Base-by-base conservation (phyloP, 768 basidiomycete species). In the Boletus tomentosulus region DNA sequence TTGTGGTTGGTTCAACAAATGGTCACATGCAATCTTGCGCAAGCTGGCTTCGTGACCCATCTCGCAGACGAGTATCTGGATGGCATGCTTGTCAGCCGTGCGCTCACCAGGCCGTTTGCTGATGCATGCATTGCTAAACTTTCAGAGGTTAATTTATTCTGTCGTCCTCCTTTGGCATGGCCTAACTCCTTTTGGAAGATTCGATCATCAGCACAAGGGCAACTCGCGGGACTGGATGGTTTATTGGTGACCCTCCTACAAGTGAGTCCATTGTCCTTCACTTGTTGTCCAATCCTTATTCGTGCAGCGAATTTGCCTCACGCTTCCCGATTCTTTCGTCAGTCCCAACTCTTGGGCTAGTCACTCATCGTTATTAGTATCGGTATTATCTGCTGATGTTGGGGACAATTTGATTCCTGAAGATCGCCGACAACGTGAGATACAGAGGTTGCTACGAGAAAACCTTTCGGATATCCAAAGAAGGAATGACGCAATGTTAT, bases 401-500 rank as follows among this genome's bases (percentile, higher is more conserved):
- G 76, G 74, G 35, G 55, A 53, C 9, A n/a, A 31, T 10, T 24
- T 53, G 2, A 22, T 37, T 0, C 51, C 66, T 13, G 54, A 57
- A n/a, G 68, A 70, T 50, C 57, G 46, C 3, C 66, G 64, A 19
- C 74, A 76, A 51, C 73, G 72, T 25, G 76, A 77, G 52, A 64
- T 84, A 56, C 80, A 71, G 45, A 76, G 73, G 43, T 71, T 73
- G 1, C 72, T 92, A 33, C 66, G 76, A 4, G 79, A 82, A 47
- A 82, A 85, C 53, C 77, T 89, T 44, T 71, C 73, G n/a, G 87
- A 89, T 61, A 82, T 93, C 25, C 83, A 80, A 57, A 74, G 79
- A 50, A 78, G 93, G 51, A 94, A 93, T 55, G 88, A 93, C 55
- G 87, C 87, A 2, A 83, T 92, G 78, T 68, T 87, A 31, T 90